Evolutionary conservation across 768 basidiomycete species (phyloP), one percentile per base, ranked within the genome.

Genomic region (Rhodotorula graminis): DNA sequence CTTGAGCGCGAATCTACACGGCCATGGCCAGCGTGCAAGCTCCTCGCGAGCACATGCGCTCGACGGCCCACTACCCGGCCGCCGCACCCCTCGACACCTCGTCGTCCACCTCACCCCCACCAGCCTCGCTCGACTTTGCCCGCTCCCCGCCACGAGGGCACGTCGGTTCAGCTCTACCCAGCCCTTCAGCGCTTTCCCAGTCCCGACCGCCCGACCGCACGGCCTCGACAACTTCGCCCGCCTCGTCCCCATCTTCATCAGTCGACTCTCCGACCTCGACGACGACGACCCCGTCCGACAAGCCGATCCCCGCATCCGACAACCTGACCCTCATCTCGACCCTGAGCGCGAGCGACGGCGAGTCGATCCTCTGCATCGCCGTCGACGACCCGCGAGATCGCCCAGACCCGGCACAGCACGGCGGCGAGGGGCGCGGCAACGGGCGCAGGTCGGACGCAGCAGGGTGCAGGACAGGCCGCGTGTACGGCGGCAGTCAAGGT

Each of bases 401-500:
- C 44, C 27, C 46, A 49, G 50, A 27, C 16, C 23, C 16, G 11
- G 23, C 33, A 42, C 29, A 21, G 10, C 44, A 57, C 44, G 57
- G 18, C 50, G 57, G 18, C 50, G 47, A 40, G 14, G 2, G 11
- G 21, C 56, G 33, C n/a, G 25, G 1, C 37, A 10, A 44, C 47
- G 47, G 40, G 69, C 49, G 23, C 57, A 55, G 31, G 58, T 40
- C 3, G 47, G 58, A 14, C 57, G 47, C 47, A 61, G 42, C n/a
- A 42, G 52, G 18, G 0, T 49, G 40, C 60, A 64, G 10, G 55
- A 37, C 37, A 37, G 58, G 58, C 4, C 42, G 58, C 11, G 67
- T 73, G 7, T 73, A 73, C 25, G 72, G 72, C 8, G 72, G 72
- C 2, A 66, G 65, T 56, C 72, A 74, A 37, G 69, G 68, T 11